Evolutionary conservation across 2,329 filamentous ascomycete species (phyloP).

Genomic region (Alternaria conjuncta): DNA sequence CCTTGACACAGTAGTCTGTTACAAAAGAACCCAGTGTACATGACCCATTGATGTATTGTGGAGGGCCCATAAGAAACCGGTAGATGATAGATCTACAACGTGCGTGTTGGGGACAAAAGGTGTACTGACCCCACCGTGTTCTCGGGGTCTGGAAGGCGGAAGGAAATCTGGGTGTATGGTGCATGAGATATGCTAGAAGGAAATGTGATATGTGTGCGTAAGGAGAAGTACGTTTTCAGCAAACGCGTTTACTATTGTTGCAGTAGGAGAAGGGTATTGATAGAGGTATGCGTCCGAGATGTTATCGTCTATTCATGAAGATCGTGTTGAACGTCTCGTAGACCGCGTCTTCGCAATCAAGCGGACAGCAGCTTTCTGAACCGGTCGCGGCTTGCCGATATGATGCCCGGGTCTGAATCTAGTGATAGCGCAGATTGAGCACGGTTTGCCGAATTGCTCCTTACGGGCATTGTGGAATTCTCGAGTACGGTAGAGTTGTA

Average conservation of each 20-base stretch:
- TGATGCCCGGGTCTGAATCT: constrained; percentile 1
- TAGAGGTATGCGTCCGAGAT: background rate
- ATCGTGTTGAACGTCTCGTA: background rate
- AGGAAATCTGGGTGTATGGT: background rate
- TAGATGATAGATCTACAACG: background rate
- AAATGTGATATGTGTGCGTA: background rate
- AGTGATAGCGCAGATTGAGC: constrained; percentile 32
- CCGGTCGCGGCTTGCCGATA: background rate
- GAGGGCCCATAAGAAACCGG: background rate
- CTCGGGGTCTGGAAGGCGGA: background rate
- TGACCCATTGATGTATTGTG: background rate
- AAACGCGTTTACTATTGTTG: background rate
- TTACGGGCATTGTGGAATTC: constrained; percentile 34
- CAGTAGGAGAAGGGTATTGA: background rate
- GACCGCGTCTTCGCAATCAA: background rate
- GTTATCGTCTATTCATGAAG: background rate
- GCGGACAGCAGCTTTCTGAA: background rate
- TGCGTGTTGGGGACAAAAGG: accelerated
- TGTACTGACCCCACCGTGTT: background rate
- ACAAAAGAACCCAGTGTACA: background rate
- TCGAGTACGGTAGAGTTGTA: constrained; percentile 38
- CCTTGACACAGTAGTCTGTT: background rate
- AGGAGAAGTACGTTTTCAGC: background rate
- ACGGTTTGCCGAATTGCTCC: constrained; percentile 31
- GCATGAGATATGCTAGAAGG: background rate